Evolutionary conservation across 2,329 filamentous ascomycete species (phyloP).

Genomic region (Alternaria triticina): DNA sequence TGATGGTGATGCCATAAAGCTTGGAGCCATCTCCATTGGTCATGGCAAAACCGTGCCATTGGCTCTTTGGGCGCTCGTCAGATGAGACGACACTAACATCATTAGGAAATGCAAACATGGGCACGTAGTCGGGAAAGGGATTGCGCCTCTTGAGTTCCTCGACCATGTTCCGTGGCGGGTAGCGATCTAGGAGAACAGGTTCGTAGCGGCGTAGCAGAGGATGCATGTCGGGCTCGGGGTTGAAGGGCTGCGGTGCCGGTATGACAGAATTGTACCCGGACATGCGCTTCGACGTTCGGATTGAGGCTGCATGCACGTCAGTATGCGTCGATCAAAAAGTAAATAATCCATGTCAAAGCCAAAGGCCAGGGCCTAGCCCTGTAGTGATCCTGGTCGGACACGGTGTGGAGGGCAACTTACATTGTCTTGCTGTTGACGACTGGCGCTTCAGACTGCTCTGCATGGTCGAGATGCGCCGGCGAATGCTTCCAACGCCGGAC

Average conservation of each 20-base stretch:
- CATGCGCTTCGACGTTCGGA: slow-evolving; percentile 83
- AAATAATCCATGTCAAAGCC: slow-evolving; percentile 22
- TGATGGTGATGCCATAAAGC: slow-evolving; percentile 88
- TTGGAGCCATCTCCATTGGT: slow-evolving; percentile 91
- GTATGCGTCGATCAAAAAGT: slow-evolving; percentile 28
- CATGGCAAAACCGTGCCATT: slow-evolving; percentile 99
- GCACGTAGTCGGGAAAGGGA: slow-evolving; percentile 94
- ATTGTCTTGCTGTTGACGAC: slow-evolving; percentile 74
- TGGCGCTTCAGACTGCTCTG: slow-evolving; percentile 86
- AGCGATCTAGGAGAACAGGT: slow-evolving; percentile 92
- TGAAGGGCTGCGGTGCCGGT: slow-evolving; percentile 87
- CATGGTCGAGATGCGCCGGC: slow-evolving; percentile 95
- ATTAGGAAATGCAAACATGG: slow-evolving; percentile 99
- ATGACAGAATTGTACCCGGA: slow-evolving; percentile 99
- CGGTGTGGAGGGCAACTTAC: slow-evolving; percentile 57
- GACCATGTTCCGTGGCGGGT: slow-evolving; percentile 80
- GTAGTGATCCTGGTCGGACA: neutral
- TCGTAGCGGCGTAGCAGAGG: slow-evolving; percentile 93
- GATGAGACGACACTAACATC: slow-evolving; percentile 97
- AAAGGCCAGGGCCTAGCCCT: neutral
- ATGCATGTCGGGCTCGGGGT: slow-evolving; percentile 91
- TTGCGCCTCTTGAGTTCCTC: slow-evolving; percentile 83
- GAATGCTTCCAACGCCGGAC: slow-evolving; percentile 79
- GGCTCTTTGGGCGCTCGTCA: slow-evolving; percentile 91
- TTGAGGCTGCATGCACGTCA: slow-evolving; percentile 58